Evolutionary conservation across 78 protist genomes (phyloP).

Genomic region (Dictyostelium brefeldianum): DNA sequence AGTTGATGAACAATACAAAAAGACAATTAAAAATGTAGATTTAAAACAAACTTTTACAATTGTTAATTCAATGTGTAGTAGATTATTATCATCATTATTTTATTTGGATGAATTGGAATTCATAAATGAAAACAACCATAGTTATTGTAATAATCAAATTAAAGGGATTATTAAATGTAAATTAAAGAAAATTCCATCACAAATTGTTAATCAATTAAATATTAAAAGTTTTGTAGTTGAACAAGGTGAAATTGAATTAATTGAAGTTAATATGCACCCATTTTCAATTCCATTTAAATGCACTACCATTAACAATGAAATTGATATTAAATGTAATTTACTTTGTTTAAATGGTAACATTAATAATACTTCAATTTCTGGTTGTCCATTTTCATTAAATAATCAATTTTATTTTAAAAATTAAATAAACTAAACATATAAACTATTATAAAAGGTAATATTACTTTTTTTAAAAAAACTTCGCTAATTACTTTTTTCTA

Average conservation of each 20-base stretch:
- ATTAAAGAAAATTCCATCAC: neutral
- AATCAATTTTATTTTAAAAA: conserved; percentile 4
- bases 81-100: conserved; percentile 11
- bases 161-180: conserved; percentile 21
- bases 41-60: no score
- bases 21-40: neutral
- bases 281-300: conserved; percentile 18
- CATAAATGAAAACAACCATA: neutral
- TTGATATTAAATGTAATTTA: conserved; percentile 27
- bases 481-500: no score
- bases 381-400: conserved; percentile 18
- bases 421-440: no score
- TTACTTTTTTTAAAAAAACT: no score
- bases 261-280: neutral
- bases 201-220: conserved; percentile 4
- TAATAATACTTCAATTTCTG: conserved; percentile 25
- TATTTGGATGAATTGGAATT: neutral
- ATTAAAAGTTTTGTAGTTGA: neutral
- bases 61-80: neutral
- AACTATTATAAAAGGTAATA: no score
- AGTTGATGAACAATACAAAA: neutral
- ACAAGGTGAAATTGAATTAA: neutral
- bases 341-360: neutral
- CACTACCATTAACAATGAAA: neutral
- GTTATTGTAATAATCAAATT: neutral